Conservation (phyloP, 2,329 filamentous ascomycete genomes). For the Penicillium aurantiogriseum region DNA sequence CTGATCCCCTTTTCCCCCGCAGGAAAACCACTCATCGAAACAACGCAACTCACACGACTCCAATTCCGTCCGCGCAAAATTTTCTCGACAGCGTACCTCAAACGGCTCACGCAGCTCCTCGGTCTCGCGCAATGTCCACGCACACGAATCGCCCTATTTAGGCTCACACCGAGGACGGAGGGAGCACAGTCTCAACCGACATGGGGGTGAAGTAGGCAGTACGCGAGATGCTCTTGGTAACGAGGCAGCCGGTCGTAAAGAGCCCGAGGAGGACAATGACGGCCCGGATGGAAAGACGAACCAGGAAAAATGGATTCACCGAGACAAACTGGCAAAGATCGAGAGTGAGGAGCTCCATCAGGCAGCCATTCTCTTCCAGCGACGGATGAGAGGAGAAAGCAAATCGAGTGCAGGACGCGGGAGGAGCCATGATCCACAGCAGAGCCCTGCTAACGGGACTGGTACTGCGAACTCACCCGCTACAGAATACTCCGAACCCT, state of each 20-base stretch:
- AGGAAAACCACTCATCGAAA: constrained; percentile 31
- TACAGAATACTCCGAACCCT: constrained; percentile 35
- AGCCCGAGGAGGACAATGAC: constrained; percentile 19
- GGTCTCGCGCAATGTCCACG: constrained; percentile 32
- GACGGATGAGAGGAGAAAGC: constrained; percentile 37
- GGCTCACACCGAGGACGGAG: constrained; percentile 33
- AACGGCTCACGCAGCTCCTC: constrained; percentile 43
- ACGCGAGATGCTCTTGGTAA: constrained; percentile 34
- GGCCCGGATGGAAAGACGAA: constrained; percentile 26
- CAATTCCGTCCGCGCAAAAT: constrained; percentile 27
- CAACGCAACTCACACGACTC: constrained; percentile 42
- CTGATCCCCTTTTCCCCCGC: constrained; percentile 19
- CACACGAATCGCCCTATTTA: constrained; percentile 31
- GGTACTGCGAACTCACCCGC: constrained; percentile 24
- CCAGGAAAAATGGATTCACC: constrained; percentile 51
- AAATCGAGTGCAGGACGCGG: constrained; percentile 38
- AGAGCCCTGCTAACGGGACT: constrained; percentile 30
- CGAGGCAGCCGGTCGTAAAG: constrained; percentile 18
- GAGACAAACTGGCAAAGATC: constrained; percentile 51
- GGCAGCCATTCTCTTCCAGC: constrained; percentile 45
- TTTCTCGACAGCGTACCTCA: constrained; percentile 32
- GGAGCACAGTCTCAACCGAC: constrained; percentile 35
- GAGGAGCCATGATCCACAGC: constrained; percentile 39
- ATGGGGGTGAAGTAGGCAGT: constrained; percentile 41
- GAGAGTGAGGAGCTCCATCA: constrained; percentile 52